Evolutionary conservation across 169 alveolate species (phyloP).

Genomic region (Eimeria necatrix): DNA sequence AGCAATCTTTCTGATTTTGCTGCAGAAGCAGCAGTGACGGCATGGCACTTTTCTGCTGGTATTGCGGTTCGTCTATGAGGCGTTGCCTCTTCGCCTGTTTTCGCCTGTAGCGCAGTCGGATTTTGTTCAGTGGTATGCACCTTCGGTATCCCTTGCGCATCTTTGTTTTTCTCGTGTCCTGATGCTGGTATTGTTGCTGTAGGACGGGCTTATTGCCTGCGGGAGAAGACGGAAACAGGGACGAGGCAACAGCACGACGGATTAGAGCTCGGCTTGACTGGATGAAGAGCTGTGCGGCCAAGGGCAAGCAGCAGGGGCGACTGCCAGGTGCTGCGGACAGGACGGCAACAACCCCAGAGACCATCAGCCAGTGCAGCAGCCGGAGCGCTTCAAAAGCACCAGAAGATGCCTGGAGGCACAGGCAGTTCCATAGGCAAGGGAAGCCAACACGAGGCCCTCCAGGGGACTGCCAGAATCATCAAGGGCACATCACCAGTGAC

Average conservation of each 20-base stretch:
- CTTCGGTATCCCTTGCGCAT: too few species aligned
- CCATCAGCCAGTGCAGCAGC: background rate
- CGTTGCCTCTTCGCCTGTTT: background rate
- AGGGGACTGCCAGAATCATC: too few species aligned
- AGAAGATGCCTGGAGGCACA: background rate
- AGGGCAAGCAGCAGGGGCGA: conserved; percentile 43
- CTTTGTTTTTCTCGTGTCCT: too few species aligned
- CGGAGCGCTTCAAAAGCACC: conserved; percentile 16
- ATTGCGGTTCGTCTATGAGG: background rate
- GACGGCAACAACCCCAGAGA: background rate
- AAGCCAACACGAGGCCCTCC: too few species aligned
- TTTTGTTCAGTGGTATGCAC: too few species aligned
- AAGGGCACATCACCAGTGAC: too few species aligned
- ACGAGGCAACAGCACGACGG: conserved; percentile 19
- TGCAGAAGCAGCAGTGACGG: too few species aligned
- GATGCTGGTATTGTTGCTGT: background rate
- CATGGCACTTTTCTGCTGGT: too few species aligned
- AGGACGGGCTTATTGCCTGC: background rate
- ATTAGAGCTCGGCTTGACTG: background rate
- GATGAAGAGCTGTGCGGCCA: background rate
- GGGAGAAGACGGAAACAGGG: background rate
- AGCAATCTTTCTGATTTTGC: background rate
- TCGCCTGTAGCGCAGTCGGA: background rate
- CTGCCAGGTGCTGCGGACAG: background rate
- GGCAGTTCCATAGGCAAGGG: background rate